Evolutionary conservation across 805 yeast species (phyloP).

Genomic region (Lachancea thermotolerans): DNA sequence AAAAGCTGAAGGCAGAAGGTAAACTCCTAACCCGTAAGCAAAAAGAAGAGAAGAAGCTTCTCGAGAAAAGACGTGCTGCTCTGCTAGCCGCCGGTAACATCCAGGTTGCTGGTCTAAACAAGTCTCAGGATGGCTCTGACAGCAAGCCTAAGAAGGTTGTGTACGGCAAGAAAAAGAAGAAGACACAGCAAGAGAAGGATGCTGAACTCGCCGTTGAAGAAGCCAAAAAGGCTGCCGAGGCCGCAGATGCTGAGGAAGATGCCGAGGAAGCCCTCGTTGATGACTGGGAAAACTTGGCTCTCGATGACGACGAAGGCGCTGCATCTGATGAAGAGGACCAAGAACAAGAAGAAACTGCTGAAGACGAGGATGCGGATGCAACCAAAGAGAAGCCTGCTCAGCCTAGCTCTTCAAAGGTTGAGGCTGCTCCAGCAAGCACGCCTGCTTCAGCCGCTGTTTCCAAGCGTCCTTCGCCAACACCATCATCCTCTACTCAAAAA

Average conservation of each 20-base stretch:
- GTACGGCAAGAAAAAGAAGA: conserved; percentile 66
- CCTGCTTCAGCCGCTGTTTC: conserved; percentile 5
- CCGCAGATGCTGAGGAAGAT: conserved; percentile 25
- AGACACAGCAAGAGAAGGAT: conserved; percentile 26
- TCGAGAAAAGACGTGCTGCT: conserved; percentile 85
- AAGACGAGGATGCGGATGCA: conserved; percentile 14
- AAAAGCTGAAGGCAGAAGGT: conserved; percentile 93
- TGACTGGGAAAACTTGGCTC: conserved; percentile 77
- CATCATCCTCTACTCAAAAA: conserved; percentile 32
- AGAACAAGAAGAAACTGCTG: conserved; percentile 27
- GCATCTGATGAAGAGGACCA: conserved; percentile 47
- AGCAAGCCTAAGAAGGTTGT: conserved; percentile 59
- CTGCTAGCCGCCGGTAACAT: conserved; percentile 69
- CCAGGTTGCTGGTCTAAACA: conserved; percentile 64
- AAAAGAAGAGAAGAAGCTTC: conserved; percentile 79
- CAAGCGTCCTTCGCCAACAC: conserved; percentile 14
- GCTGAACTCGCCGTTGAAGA: conserved; percentile 24
- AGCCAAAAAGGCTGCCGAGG: conserved; percentile 17
- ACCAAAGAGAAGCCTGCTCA: conserved; percentile 20
- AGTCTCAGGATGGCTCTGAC: conserved; percentile 12
- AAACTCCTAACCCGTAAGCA: conserved; percentile 90
- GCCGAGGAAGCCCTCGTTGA: conserved; percentile 62
- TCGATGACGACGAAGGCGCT: conserved; percentile 47
- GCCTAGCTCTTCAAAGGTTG: conserved; percentile 19
- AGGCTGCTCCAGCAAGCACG: conserved; percentile 1